A percentile compares a stretch with the other conserved stretches of the same genome.
Conservation (phyloP, 805 yeast species). For the Pichia exigua region DNA sequence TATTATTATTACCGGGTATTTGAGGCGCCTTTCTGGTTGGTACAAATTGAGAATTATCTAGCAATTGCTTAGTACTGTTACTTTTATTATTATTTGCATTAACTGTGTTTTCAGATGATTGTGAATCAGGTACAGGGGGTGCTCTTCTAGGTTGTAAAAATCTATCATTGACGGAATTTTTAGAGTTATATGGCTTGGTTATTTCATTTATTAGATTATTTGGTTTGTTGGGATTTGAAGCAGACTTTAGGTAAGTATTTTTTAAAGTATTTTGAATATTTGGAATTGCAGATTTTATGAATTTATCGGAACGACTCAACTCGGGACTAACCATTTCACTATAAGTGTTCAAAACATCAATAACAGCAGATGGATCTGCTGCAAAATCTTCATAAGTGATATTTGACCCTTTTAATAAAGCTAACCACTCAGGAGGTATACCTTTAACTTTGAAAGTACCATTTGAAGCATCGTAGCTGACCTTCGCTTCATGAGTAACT, state of each 20-base stretch:
- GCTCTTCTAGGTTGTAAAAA: conserved; percentile 29
- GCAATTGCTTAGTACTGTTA: background rate
- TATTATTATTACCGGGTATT: conserved; percentile 6
- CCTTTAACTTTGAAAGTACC: conserved; percentile 47
- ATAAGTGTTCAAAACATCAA: conserved; percentile 52
- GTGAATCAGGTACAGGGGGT: conserved; percentile 25
- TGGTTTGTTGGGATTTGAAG: background rate
- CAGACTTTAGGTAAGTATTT: background rate
- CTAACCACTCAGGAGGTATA: conserved; percentile 51
- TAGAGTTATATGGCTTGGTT: conserved; percentile 24
- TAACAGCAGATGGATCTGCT: conserved; percentile 57
- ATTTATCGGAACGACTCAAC: conserved; percentile 18
- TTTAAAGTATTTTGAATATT: background rate
- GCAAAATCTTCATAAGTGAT: conserved; percentile 57
- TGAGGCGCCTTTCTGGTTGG: conserved; percentile 36
- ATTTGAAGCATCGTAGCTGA: conserved; percentile 74
- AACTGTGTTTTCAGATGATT: background rate
- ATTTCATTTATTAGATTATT: conserved; percentile 21
- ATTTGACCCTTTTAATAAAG: conserved; percentile 47
- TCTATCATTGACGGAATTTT: conserved; percentile 12
- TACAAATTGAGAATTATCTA: conserved; percentile 16
- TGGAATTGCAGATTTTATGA: conserved; percentile 1
- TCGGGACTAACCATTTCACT: conserved; percentile 35
- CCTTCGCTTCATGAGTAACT: conserved; percentile 89
- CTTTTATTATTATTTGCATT: background rate